Conservation (phyloP, 225 moss, liverwort and hornwort species). For the Ulota crispa region DNA sequence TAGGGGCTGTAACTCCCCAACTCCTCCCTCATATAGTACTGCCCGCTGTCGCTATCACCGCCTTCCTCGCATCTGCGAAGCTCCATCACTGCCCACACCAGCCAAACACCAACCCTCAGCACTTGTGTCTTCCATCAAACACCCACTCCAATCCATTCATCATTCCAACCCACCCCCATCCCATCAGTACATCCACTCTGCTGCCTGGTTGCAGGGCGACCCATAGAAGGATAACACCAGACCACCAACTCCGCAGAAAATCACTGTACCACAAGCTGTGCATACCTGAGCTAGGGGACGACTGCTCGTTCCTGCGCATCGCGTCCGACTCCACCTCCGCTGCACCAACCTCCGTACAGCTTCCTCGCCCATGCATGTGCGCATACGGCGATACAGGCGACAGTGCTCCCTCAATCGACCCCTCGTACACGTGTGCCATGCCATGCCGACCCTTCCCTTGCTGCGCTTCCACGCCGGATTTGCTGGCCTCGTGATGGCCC, state of each 20-base stretch:
- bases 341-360: constrained; percentile 19
- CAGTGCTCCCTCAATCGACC: constrained; percentile 31
- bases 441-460: constrained; percentile 33
- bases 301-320: constrained; percentile 52
- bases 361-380: constrained; percentile 29
- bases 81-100: constrained; percentile 50
- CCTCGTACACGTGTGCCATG: constrained; percentile 37
- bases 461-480: constrained; percentile 38
- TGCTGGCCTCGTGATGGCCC: constrained; percentile 42
- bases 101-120: not conserved
- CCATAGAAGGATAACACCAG: fast-evolving
- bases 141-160: too few relatives aligned
- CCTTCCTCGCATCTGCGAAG: constrained; percentile 56
- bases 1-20: constrained; percentile 39
- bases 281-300: constrained; percentile 73
- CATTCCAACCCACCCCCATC: not conserved
- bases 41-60: constrained; percentile 54
- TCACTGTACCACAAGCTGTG: not conserved
- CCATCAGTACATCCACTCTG: not conserved
- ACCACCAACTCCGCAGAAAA: not conserved
- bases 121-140: not conserved
- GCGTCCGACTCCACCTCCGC: constrained; percentile 55
- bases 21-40: constrained; percentile 48
- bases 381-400: constrained; percentile 44
- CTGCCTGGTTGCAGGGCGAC: fast-evolving